phyloP scores from a whole-genome alignment of 805 yeast genomes.

The Candida suzukii region DNA sequence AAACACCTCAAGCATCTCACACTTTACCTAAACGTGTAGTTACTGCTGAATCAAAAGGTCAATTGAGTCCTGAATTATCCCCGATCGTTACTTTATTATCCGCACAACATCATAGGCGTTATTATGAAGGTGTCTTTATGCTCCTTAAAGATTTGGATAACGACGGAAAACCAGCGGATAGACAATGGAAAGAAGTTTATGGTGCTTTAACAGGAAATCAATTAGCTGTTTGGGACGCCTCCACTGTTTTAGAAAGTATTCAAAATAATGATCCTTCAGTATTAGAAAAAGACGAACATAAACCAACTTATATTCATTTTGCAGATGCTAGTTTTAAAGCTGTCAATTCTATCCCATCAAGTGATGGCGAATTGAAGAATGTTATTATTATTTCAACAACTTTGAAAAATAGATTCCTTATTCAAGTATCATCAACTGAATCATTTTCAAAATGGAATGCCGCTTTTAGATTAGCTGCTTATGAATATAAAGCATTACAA shows the following conservation, averaged over 20 bases:
- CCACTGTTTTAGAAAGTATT: constrained; percentile 51
- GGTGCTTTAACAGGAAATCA: constrained; percentile 90
- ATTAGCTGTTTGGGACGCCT: constrained; percentile 88
- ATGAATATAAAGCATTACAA: constrained; percentile 77
- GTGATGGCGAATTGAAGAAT: constrained; percentile 62
- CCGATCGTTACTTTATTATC: constrained; percentile 72
- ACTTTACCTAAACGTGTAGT: constrained; percentile 9
- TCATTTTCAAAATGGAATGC: constrained; percentile 73
- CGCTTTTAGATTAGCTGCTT: constrained; percentile 73
- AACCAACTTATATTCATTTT: constrained; percentile 82
- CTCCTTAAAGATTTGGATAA: constrained; percentile 65
- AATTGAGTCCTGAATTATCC: constrained; percentile 34
- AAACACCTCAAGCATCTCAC: too few relatives aligned
- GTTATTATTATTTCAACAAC: constrained; percentile 90
- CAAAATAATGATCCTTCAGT: constrained; percentile 22
- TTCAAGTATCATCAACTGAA: constrained; percentile 66
- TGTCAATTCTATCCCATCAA: constrained; percentile 53
- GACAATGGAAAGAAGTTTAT: constrained; percentile 89
- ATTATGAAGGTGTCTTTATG: constrained; percentile 58
- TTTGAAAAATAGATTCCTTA: constrained; percentile 74
- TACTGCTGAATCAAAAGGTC: constrained; percentile 23
- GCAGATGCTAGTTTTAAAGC: constrained; percentile 85
- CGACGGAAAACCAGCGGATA: constrained; percentile 79
- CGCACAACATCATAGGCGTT: constrained; percentile 70
- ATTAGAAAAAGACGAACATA: constrained; percentile 12